Evolutionary conservation across 768 basidiomycete species (phyloP).

Genomic region (Termitomyces sp.): DNA sequence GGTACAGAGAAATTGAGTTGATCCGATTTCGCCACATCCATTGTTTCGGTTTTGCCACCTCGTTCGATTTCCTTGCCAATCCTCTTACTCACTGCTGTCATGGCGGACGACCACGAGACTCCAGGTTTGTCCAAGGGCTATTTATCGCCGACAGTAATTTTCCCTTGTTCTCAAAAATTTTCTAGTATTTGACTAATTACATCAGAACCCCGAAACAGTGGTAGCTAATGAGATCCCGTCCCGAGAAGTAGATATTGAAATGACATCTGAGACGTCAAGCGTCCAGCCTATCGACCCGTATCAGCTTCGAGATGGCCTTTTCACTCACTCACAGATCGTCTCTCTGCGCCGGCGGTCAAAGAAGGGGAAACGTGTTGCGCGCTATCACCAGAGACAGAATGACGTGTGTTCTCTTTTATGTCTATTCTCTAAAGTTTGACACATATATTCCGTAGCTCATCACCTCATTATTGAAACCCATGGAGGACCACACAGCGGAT

Average conservation of each 20-base stretch:
- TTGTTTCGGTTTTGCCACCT: constrained; percentile 33
- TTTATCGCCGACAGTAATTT: constrained; percentile 19
- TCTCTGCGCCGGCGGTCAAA: constrained; percentile 48
- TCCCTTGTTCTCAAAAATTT: constrained; percentile 8
- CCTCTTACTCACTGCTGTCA: constrained; percentile 18
- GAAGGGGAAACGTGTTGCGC: constrained; percentile 57
- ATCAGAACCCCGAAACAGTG: constrained; percentile 43
- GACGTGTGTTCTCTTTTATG: constrained; percentile 34
- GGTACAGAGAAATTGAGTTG: constrained; percentile 32
- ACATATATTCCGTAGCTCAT: constrained; percentile 55
- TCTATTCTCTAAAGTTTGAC: not conserved
- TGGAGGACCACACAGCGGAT: constrained; percentile 85
- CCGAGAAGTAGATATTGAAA: constrained; percentile 41
- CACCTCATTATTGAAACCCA: constrained; percentile 75
- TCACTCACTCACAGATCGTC: constrained; percentile 58
- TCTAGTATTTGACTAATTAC: constrained; percentile 9
- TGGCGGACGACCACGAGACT: constrained; percentile 23
- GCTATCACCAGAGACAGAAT: constrained; percentile 70
- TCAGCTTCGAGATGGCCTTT: constrained; percentile 53
- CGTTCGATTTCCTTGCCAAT: constrained; percentile 16
- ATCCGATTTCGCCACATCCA: constrained; percentile 30
- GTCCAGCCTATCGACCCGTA: constrained; percentile 58
- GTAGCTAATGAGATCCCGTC: constrained; percentile 37
- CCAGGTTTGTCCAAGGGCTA: constrained; percentile 23
- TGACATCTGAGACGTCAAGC: constrained; percentile 25